These are phyloP conservation scores for Meredithiella fracta DNA, from an alignment of 2,329 filamentous ascomycete species.

Conservation along the genomic window DNA sequence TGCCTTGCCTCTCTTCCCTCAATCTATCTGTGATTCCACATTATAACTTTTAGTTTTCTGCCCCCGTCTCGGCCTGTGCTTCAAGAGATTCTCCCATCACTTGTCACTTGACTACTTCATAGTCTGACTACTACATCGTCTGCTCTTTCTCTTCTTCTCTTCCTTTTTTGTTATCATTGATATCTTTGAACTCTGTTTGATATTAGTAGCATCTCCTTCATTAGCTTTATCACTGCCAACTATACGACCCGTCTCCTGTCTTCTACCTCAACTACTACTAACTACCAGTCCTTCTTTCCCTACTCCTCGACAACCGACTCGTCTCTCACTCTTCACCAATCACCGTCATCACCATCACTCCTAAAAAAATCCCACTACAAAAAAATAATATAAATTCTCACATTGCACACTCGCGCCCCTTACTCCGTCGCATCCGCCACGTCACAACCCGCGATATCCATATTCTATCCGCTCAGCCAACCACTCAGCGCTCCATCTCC, in stretches of 20 bases:
- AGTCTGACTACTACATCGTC: too few relatives aligned
- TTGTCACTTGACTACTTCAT: too few relatives aligned
- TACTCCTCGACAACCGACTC: not conserved
- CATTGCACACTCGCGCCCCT: not conserved
- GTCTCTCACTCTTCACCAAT: not conserved
- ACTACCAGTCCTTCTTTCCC: not conserved
- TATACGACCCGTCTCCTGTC: not conserved
- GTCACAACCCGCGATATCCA: not conserved
- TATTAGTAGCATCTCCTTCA: too few relatives aligned
- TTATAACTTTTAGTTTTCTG: not conserved
- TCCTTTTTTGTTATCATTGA: too few relatives aligned
- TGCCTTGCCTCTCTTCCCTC: not conserved
- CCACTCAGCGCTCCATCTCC: not conserved
- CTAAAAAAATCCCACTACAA: not conserved
- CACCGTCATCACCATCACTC: not conserved
- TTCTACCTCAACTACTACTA: not conserved
- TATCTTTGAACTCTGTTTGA: too few relatives aligned
- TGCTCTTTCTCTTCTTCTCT: too few relatives aligned
- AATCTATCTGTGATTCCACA: not conserved
- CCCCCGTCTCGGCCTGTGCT: too few relatives aligned
- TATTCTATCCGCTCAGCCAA: not conserved
- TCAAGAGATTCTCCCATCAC: too few relatives aligned
- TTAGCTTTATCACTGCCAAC: too few relatives aligned
- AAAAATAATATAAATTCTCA: not conserved
- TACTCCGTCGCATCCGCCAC: not conserved